A percentile compares a stretch with the other conserved stretches of the same genome.
phyloP scores from a whole-genome alignment of 805 yeast genomes.

The Lipomyces yamadae region DNA sequence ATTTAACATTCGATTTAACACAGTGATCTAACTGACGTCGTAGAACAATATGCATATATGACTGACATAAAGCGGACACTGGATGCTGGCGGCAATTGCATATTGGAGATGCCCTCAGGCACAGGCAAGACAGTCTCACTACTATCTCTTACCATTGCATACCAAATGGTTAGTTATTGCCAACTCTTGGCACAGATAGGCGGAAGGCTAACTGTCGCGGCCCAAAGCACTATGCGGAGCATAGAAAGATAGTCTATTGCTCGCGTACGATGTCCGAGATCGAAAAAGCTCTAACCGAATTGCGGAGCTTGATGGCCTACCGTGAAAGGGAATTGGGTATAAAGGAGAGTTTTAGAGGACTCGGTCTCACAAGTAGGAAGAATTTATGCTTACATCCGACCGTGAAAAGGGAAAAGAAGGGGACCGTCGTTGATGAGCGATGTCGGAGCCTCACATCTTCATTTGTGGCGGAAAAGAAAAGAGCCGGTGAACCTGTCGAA shows the following conservation, averaged over 20 bases:
- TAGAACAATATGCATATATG: constrained; percentile 96
- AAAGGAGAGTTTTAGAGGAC: constrained; percentile 88
- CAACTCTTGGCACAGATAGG: neutral
- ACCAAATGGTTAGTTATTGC: constrained; percentile 63
- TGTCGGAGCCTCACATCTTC: constrained; percentile 96
- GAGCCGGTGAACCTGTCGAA: constrained; percentile 61
- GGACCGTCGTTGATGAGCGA: constrained; percentile 91
- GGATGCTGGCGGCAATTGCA: constrained; percentile 96
- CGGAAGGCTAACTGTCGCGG: neutral
- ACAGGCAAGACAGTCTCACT: constrained; percentile 97
- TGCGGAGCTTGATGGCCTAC: constrained; percentile 84
- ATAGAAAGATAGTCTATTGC: constrained; percentile 90
- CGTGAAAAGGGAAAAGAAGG: constrained; percentile 86
- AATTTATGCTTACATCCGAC: constrained; percentile 90
- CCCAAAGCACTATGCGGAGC: constrained; percentile 74
- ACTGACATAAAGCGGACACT: constrained; percentile 89
- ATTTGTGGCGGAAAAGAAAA: constrained; percentile 69
- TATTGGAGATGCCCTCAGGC: constrained; percentile 99
- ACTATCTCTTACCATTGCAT: constrained; percentile 88
- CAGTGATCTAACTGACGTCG: neutral
- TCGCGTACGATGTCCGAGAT: constrained; percentile 99
- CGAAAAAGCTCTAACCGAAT: constrained; percentile 93
- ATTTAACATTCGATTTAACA: neutral
- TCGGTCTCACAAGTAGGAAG: constrained; percentile 93
- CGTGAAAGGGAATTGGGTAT: constrained; percentile 82